Evolutionary conservation across 139 green algal species (phyloP), one percentile per base, ranked within the genome.

Genomic region (Chlamydomonas asymmetrica): DNA sequence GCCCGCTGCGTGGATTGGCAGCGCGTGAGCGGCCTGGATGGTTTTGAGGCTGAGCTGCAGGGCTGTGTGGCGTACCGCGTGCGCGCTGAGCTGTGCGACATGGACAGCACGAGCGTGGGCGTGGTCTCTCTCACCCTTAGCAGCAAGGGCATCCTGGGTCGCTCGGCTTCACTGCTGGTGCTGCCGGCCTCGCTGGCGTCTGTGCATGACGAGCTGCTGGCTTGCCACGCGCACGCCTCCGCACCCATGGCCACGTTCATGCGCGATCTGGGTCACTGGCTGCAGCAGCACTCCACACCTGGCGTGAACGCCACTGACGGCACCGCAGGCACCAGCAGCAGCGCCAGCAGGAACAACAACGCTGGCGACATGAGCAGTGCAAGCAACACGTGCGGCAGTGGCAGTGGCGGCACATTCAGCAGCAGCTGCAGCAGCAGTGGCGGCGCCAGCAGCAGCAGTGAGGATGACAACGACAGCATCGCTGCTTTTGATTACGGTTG

Each of bases 211-310:
- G 13, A 52, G 45, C 13, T 25, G 45, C 45, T 10, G 45, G 13
- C 45, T 16, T 52, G 45, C 13, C 45, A 16, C 13, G 45, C 45
- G 13, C 18, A 16, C 45, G 54, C 22, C 7, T 25, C 2, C n/a
- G 31, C 54, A 75, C n/a, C 38, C 68, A 13, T 75, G 27, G 38
- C 13, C 22, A 25, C 7, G 5, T 76, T 67, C 29, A 16, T 68
- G 27, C 27, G 16, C 2, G 70, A 76, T 22, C 39, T 76, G 6
- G 57, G 70, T 22, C 70, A 45, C 5, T 76, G 70, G 70, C 43
- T 76, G 39, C 57, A 68, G 27, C 60, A 66, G n/a, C n/a, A 10
- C 27, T 10, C 29, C 60, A 39, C n/a, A 23, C 29, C n/a, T 18
- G 41, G 60, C n/a, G 20, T 22, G 8, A 10, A 34, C 60, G 10